Evolutionary conservation across 1,139 yeast genomes (phyloP), one percentile per base, ranked within the genome.

Genomic region (Hansenula anomala): DNA sequence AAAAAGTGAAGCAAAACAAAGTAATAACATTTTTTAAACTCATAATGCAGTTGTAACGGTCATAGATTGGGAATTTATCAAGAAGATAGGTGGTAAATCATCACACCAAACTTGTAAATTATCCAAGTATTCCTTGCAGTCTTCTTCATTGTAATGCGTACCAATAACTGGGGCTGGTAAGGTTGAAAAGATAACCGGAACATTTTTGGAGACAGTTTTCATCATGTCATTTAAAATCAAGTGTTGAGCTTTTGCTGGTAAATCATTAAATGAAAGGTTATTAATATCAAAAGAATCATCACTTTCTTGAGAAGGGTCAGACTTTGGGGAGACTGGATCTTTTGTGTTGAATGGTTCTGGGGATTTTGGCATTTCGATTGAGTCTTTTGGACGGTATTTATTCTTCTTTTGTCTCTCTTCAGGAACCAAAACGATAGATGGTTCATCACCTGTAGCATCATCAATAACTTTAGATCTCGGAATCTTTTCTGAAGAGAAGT

Each of bases 221-320:
- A 92, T 89, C 49, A 92, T 66, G 48, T 89, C 96, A 57, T 92
- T 90, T 47, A 92, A 66, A 36, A 92, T 82, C 36, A 90, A 62
- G 58, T 90, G 96, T 60, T 92, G 98, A 0, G 95, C 95, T 49
- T 80, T 77, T 4, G 96, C 94, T 0, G 97, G 96, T 18, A 92
- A 64, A 44, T 86, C 92, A 56, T 87, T 85, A 61, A 90, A 90
- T 1, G 84, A 74, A 13, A 78, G 55, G 4, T 60, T 54, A 63
- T 65, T 49, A 56, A 69, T 48, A 50, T 69, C 58, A 53, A 53
- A 54, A 11, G 55, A 52, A 28, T 56, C 31, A 22, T 43, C 51
- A 16, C 46, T 3, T 6, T 28, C 30, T 18, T 28, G 13, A 13
- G 4, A 4, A 18, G 44, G 51, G 5, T 42, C 51, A 7, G 20